Conservation (phyloP, 805 yeast species). For the Sugiyamaella marilandica region DNA sequence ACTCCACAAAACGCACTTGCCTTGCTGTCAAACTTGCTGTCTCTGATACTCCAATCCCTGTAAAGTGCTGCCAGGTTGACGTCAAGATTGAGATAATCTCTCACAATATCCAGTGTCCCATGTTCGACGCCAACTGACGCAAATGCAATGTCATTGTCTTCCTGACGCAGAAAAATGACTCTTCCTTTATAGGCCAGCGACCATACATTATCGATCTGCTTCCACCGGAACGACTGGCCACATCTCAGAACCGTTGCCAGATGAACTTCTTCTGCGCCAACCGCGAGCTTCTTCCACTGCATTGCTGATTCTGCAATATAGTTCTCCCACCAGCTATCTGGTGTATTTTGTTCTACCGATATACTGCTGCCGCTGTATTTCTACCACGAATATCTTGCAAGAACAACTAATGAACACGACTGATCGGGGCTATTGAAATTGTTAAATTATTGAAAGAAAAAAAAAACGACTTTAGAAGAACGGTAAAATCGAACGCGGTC, state of each 20-base stretch:
- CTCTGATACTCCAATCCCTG: conserved; percentile 55
- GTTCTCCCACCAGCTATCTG: too few species aligned
- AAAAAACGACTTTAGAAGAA: too few species aligned
- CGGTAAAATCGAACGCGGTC: too few species aligned
- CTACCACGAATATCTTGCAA: too few species aligned
- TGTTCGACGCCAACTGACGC: not conserved
- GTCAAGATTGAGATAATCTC: conserved; percentile 67
- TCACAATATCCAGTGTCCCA: conserved; percentile 40
- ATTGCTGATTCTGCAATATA: not conserved
- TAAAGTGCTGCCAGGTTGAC: conserved; percentile 53
- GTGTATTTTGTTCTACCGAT: too few species aligned
- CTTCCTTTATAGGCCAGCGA: conserved; percentile 46
- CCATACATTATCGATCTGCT: conserved; percentile 55
- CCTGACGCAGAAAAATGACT: conserved; percentile 64
- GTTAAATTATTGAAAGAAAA: too few species aligned
- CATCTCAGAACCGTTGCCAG: conserved; percentile 66
- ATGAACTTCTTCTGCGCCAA: conserved; percentile 43
- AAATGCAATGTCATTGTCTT: conserved; percentile 26
- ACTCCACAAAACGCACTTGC: conserved; percentile 54
- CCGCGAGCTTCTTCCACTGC: conserved; percentile 23
- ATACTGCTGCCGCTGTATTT: too few species aligned
- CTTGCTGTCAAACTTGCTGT: conserved; percentile 42
- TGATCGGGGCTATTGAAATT: too few species aligned
- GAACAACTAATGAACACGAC: too few species aligned
- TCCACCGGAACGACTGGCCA: conserved; percentile 86